Evolutionary conservation across 306 rosid genomes (phyloP).

Genomic region (Sphenostylis stenocarpa): DNA sequence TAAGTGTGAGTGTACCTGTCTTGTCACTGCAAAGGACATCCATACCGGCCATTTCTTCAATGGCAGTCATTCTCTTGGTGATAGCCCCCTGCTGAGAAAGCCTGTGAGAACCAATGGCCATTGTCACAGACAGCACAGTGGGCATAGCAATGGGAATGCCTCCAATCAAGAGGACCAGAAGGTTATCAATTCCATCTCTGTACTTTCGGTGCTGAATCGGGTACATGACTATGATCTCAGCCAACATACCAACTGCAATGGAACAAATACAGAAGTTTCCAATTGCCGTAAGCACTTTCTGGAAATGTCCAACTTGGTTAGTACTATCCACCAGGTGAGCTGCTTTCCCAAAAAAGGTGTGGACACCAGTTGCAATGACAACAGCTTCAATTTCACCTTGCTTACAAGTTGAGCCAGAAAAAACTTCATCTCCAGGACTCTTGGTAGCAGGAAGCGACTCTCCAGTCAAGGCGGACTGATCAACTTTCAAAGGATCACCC

Average conservation of each 20-base stretch:
- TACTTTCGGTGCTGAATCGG: conserved; percentile 89
- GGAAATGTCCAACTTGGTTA: conserved; percentile 99
- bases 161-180: conserved; percentile 94
- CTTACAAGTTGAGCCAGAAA: conserved; percentile 98
- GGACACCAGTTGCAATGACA: conserved; percentile 98
- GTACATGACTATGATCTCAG: conserved; percentile 93
- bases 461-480: conserved; percentile 97
- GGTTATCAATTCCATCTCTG: conserved; percentile 90
- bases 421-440: conserved; percentile 90
- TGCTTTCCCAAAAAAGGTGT: conserved; percentile 97
- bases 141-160: conserved; percentile 99
- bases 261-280: conserved; percentile 98
- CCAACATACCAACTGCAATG: conserved; percentile 85
- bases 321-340: conserved; percentile 99
- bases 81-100: conserved; percentile 97
- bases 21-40: conserved; percentile 99
- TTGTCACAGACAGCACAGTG: conserved; percentile 94
- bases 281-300: conserved; percentile 86
- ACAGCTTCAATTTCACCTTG: conserved; percentile 98
- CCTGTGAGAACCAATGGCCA: conserved; percentile 99
- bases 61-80: conserved; percentile 98
- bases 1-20: conserved; percentile 96
- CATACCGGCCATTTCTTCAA: conserved; percentile 99
- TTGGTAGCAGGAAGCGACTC: conserved; percentile 96
- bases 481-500: conserved; percentile 92